Conservation (phyloP, 2,329 filamentous ascomycete species). For the Calycina herbarum region DNA sequence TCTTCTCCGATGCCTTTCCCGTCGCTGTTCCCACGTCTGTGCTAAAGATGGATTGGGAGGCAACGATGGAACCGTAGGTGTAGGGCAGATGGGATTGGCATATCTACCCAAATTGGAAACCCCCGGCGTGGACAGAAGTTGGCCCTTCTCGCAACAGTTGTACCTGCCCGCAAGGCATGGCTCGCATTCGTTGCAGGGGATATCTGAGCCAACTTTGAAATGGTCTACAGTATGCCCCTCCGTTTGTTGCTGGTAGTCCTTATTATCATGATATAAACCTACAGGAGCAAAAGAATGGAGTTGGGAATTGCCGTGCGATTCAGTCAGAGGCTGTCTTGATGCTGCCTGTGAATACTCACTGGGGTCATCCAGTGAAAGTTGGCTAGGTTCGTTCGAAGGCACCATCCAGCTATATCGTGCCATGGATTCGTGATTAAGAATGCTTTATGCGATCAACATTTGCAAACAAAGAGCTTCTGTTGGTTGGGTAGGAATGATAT, state of each 20-base stretch:
- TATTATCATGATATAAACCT: conserved; percentile 33
- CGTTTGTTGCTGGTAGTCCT: conserved; percentile 25
- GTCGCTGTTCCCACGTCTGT: conserved; percentile 34
- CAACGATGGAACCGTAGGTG: conserved; percentile 33
- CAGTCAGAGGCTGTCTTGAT: conserved; percentile 32
- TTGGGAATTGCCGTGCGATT: conserved; percentile 36
- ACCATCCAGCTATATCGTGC: conserved; percentile 30
- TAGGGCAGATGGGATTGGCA: conserved; percentile 15
- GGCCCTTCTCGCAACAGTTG: background rate
- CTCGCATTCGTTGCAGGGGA: background rate
- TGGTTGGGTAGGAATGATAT: conserved; percentile 34
- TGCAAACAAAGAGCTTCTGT: conserved; percentile 26
- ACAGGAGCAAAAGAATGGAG: conserved; percentile 31
- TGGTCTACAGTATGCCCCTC: conserved; percentile 27
- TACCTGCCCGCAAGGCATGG: background rate
- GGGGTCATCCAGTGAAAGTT: conserved; percentile 26
- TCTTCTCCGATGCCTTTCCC: conserved; percentile 36
- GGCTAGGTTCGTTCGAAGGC: conserved; percentile 27
- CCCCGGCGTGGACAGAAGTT: background rate
- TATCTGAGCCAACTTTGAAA: background rate
- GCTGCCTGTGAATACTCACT: conserved; percentile 21
- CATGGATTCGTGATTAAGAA: conserved; percentile 35
- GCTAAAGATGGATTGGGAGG: conserved; percentile 24
- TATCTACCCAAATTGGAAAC: background rate
- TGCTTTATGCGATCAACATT: conserved; percentile 29